phyloP scores from a whole-genome alignment of 305 asterid genomes.

The Fraxinus xanthoxyloides region DNA sequence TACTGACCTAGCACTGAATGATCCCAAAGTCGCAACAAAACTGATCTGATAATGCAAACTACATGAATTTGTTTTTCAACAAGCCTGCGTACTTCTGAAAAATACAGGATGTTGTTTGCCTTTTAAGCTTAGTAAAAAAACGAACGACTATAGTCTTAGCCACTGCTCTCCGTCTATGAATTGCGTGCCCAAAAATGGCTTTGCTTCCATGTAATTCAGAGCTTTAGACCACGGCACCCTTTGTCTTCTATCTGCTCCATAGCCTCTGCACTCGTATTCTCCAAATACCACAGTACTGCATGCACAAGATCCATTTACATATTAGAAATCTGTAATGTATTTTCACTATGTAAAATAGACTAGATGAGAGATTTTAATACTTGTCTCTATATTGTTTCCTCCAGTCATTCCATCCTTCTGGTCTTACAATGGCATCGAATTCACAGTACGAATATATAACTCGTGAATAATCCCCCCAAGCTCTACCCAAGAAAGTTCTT shows the following conservation, averaged over 20 bases:
- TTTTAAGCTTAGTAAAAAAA: not conserved
- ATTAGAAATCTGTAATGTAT: not conserved
- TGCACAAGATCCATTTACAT: not conserved
- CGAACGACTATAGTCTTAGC: constrained; percentile 45
- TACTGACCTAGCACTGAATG: not conserved
- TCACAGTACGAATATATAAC: constrained; percentile 46
- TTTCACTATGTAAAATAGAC: not conserved
- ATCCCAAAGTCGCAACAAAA: not conserved
- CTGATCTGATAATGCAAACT: not conserved
- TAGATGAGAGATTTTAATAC: constrained; percentile 29
- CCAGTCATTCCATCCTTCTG: constrained; percentile 76
- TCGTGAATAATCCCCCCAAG: constrained; percentile 72
- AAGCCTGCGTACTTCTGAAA: not conserved
- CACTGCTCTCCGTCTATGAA: constrained; percentile 60
- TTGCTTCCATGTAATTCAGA: constrained; percentile 40
- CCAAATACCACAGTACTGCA: constrained; percentile 63
- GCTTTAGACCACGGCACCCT: constrained; percentile 62
- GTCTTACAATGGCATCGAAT: constrained; percentile 39
- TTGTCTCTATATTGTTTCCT: constrained; percentile 32
- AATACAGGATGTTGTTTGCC: not conserved
- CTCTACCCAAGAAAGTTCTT: constrained; percentile 53
- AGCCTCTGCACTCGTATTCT: constrained; percentile 62
- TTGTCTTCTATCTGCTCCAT: constrained; percentile 55
- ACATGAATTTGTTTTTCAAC: not conserved
- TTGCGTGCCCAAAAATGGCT: constrained; percentile 35